Base-by-base conservation (phyloP, 148 eudicot species). In the Spergularia bocconei region DNA sequence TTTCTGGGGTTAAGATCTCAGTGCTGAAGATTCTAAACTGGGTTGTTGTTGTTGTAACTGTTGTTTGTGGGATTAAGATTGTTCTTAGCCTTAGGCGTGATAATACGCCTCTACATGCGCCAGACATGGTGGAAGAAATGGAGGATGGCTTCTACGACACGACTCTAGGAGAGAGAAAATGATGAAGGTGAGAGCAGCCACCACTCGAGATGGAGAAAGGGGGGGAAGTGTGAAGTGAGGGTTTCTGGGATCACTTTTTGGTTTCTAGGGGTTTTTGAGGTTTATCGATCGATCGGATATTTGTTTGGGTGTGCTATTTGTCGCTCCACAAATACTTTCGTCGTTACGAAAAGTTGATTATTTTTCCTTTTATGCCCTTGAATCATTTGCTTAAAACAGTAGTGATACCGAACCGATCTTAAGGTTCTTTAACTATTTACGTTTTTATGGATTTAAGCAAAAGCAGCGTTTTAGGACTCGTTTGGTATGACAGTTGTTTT, bases 61-160 rank as follows among this genome's bases (percentile, higher is more conserved):
- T 51, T 56, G 39, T 80, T 13, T 76, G 80, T 62, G 79, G 48
- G 75, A 77, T 69, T 47, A 85, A 69, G 20, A 86, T 72, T 16
- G 83, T 47, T 67, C 77, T 83, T n/a, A 91, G 82, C 33, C 75
- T 83, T 15, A 91, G 80, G 23, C 86, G 86, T 47, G 87, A 82
- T 71, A 87, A 77, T 38, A 89, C 79, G 80, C 90, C 88, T 83
- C 91, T 85, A 20, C 90, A 88, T 68, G 81, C 79, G 56, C 85
- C 81, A 39, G 81, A 73, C 91, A 86, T 86, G 75, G 73, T 75
- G 71, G 71, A 19, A 17, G 7, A 20, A 59, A 69, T 64, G 11
- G 9, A 4, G 11, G 14, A 29, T 29, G 33, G 36, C 36, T 29
- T 29, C 36, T 29, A 29, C 36, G 11, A 14, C 11, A 44, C 5